These are phyloP conservation scores for Nakazawaea populi DNA, from an alignment of 805 yeast species.

Conservation along the genomic window DNA sequence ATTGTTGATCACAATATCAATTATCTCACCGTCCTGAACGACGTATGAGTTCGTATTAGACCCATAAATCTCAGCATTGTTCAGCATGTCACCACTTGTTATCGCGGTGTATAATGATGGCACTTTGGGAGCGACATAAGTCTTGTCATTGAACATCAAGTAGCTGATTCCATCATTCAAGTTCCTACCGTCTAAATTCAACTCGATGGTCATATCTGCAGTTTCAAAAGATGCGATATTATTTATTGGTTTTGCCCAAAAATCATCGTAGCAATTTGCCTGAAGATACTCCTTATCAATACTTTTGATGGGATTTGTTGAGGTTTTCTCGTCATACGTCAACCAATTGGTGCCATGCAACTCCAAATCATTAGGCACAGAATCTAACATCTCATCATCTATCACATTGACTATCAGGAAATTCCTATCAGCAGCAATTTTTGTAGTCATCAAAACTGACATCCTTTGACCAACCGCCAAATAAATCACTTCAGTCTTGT, in stretches of 20 bases:
- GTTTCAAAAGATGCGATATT: constrained; percentile 41
- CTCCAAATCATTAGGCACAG: constrained; percentile 52
- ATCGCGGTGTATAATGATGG: constrained; percentile 65
- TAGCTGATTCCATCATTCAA: constrained; percentile 71
- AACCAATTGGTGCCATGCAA: constrained; percentile 51
- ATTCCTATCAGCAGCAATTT: constrained; percentile 35
- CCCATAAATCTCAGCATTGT: constrained; percentile 64
- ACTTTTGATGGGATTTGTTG: constrained; percentile 46
- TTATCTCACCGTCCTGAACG: constrained; percentile 51
- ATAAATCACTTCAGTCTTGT: constrained; percentile 48
- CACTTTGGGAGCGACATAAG: constrained; percentile 61
- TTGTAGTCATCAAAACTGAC: constrained; percentile 60
- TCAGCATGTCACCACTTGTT: constrained; percentile 51
- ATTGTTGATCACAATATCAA: constrained; percentile 76
- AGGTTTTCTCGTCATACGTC: constrained; percentile 34
- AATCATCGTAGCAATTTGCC: constrained; percentile 37
- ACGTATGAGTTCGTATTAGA: constrained; percentile 61
- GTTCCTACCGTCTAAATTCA: constrained; percentile 59
- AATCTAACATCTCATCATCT: constrained; percentile 66
- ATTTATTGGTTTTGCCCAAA: constrained; percentile 34
- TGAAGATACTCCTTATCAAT: constrained; percentile 64
- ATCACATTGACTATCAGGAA: constrained; percentile 57
- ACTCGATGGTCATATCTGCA: constrained; percentile 55
- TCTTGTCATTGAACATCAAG: constrained; percentile 67
- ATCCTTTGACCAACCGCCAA: constrained; percentile 80